Evolutionary conservation across 169 alveolate genomes (phyloP), one percentile per base, ranked within the genome.

Genomic region (Plasmodium knowlesi): DNA sequence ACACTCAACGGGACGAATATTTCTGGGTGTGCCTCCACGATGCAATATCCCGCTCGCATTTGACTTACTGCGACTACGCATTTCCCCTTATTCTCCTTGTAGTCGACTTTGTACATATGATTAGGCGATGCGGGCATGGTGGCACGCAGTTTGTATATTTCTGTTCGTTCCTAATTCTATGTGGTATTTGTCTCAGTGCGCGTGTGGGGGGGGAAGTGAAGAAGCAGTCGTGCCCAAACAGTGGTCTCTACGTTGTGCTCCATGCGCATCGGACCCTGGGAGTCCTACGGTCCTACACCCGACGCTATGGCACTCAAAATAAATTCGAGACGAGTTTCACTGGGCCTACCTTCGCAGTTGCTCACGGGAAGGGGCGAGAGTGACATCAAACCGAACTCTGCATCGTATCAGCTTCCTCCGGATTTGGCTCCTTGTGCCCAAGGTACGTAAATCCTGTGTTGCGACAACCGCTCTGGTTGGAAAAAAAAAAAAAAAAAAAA

Each of bases 11-110:
- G 93, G 25, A 86, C 80, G 67, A 30, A 74, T 74, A 86, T 76
- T 57, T 86, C 93, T 8, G 93, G 93, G 46, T 86, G 93, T 2
- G 93, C 61, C 41, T 86, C 93, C 22, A 73, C 86, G 14, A 86
- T 74, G 70, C 93, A 86, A 57, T 86, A 86, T 10, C 93, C 93
- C 30, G 93, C 84, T 9, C 93, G 46, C 37, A 86, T 86, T 54
- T 74, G 93, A 70, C 22, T 86, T 1, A 78, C 61, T 28, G 93
- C 93, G 30, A 86, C 70, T 16, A 86, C 86, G 74, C 86, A 86
- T 28, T 86, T 86, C 25, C 93, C 93, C 22, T 73, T 86, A 46
- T 86, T 85, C 67, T 86, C 86, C 30, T 74, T 86, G 46, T 86
- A 76, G 43, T 86, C 93, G 43, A 86, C 80, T 53, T 86, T 86